Base-by-base conservation (phyloP, 345 rosid species). In the Reutealis trisperma region DNA sequence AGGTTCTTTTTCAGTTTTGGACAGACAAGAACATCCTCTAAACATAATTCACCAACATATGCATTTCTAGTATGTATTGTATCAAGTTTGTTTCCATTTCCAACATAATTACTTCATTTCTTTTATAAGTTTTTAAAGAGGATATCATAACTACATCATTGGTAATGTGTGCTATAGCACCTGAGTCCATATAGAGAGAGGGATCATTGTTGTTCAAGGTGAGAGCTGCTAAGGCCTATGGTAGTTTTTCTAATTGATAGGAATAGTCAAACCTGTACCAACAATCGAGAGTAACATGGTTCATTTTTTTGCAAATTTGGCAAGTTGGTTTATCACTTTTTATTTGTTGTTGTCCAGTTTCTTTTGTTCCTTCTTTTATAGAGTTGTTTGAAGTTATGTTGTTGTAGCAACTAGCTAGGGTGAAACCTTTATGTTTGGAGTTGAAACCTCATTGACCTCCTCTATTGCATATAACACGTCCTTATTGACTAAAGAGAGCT, bases 261-360 rank as follows among this genome's bases (percentile, higher is more conserved):
- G 52, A 75, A 12, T 75, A 47, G 24, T 76, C 65, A 6, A 71
- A 63, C 15, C 64, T 27, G 11, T 63, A 22, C 75, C 57, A 63
- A 18, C 65, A 77, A 21, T 76, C 55, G 55, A 66, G 1, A 5
- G 73, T 47, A 67, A 55, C 8, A 24, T 66, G 73, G 44, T 67
- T 67, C 2, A 1, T 7, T 27, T 57, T 55, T 9, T 24, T 57
- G 21, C 24, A 75, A 42, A 75, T 75, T 75, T 65, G 73, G 27
- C 72, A 75, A 22, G 19, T 5, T 6, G n/a, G 9, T 9, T 65
- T 65, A 49, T 16, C 34, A 65, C n/a, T 16, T 7, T 63, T 15
- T 37, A 0, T 4, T 34, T 62, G 16, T 0, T 52, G 21, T 52
- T 52, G 0, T 1, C 5, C 2, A 13, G 21, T 4, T 0, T 4